Base-by-base conservation (phyloP, 306 rosid genomes). In the Morella rubra region DNA sequence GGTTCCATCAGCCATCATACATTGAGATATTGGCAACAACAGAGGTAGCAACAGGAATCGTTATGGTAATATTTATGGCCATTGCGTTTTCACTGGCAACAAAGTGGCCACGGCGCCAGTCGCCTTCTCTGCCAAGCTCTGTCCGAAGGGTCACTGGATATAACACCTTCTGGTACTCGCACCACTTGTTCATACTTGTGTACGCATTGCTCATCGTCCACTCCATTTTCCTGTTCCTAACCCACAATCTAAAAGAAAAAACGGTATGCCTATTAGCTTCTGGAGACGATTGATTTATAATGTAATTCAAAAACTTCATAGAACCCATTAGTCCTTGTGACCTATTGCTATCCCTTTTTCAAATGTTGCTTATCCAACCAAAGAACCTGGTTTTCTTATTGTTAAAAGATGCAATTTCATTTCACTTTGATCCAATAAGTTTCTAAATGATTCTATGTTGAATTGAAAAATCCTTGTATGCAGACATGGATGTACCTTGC, bases 401-500 rank as follows among this genome's bases (percentile, higher is more conserved):
- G 27, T 19, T 66, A 27, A 7, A 79, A 64, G 20, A 44, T 45
- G 18, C 18, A 24, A 54, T 19, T 7, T 12, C 45, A 6, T 20
- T 68, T 22, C 4, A 52, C 42, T 53, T 20, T 37, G 51, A 24
- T 16, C 37, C n/a, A 20, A 27, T 49, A 70, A 13, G 8, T 14
- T 8, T 47, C 40, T 55, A 65, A 64, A 20, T 49, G 67, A 22
- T 41, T 77, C 53, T 49, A 15, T 67, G 0, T 61, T 60, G 18
- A n/a, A 40, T 27, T 50, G 47, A 58, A 56, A 22, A 67, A 47
- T 69, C n/a, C 51, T 9, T 32, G 73, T 42, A 45, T 76, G 89
- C 84, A 93, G 98, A 91, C 98, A 59, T 93, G 97, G 93, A 87
- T 93, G 84, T 93, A 91, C 84, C 81, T 93, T 80, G 91, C 89